Evolutionary conservation across 1,139 yeast genomes (phyloP).

Genomic region (Geotrichum candidum): DNA sequence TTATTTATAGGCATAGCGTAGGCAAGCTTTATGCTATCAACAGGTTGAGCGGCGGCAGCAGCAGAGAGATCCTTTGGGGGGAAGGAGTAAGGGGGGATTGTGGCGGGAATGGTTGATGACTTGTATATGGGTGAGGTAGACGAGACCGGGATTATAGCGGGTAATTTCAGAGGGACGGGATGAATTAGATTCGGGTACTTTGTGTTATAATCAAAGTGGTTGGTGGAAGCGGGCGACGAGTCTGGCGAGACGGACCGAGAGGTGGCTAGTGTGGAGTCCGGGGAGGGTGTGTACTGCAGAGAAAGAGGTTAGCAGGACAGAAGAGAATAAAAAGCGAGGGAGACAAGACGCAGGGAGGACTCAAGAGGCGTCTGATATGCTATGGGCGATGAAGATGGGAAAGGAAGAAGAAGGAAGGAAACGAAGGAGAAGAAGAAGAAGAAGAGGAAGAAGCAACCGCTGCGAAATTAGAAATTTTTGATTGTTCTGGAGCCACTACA

Average conservation of each 20-base stretch:
- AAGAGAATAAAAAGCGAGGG: not conserved
- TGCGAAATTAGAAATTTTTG: not conserved
- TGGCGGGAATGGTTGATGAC: not conserved
- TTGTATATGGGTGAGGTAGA: not conserved
- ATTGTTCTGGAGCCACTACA: not conserved
- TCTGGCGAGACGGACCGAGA: not conserved
- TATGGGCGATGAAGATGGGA: not conserved
- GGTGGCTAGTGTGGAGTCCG: not conserved
- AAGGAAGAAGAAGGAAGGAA: not conserved
- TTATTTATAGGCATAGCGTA: constrained; percentile 4
- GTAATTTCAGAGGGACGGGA: not conserved
- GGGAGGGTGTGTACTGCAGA: not conserved
- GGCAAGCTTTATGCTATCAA: not conserved
- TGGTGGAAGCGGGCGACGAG: not conserved
- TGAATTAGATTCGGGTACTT: not conserved
- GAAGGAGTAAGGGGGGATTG: constrained; percentile 5
- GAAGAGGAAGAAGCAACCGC: not conserved
- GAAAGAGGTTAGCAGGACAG: not conserved
- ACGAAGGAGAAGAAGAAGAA: not conserved
- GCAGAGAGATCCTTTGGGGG: constrained; percentile 4
- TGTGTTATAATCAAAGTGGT: not conserved
- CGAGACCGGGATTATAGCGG: not conserved
- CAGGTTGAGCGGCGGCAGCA: not conserved
- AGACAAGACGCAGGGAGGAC: no score
- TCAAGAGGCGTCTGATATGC: not conserved